Base-by-base conservation (phyloP, 2,329 filamentous ascomycete genomes). In the Madurella mycetomatis region DNA sequence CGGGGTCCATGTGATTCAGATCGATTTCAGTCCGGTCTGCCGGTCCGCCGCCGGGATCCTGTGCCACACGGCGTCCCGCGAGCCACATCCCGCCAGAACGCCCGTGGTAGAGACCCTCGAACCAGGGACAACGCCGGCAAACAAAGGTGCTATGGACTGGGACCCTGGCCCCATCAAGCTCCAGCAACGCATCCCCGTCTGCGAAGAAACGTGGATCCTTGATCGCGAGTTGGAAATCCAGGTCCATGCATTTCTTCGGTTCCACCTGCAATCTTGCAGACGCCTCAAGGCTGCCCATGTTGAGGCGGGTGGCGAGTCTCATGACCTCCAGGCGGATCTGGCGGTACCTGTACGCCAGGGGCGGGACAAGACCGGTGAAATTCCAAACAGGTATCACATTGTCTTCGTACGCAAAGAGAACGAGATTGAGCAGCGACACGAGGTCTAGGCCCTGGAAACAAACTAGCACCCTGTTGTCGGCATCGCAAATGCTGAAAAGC, bases 121-220 rank as follows among this genome's bases (percentile, higher is more conserved):
- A 99, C 77, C 96, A 99, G 0, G 90, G 91, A 63, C 92, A 96
- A 60, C 94, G 80, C 64, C 86, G 85, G 60, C 90, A 92, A 37
- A 96, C 69, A 3, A 97, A 70, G 4, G 85, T 78, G 60, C 90
- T 92, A 65, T 99, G 94, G 1, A 87, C 85, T 13, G 76, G 74
- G 34, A 91, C 73, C 30, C 85, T 85, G n/a, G 82, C 81, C 18
- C 85, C 87, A 55, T 88, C 83, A 11, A 97, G 77, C 61, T 96
- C 85, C 16, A 97, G 74, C 5, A 92, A 68, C 7, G 90, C 80
- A 69, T 99, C 92, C 2, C 84, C 87, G 64, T 90, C 87, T 7
- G 87, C 82, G 59, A 94, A 92, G 66, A 90, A 96, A 0, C 72
- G 70, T 0, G 78, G 71, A 53, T 95, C 86, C 5, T 78, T 75